Evolutionary conservation across 129 eudicot species (phyloP).

Genomic region (Tanacetum coccineum): DNA sequence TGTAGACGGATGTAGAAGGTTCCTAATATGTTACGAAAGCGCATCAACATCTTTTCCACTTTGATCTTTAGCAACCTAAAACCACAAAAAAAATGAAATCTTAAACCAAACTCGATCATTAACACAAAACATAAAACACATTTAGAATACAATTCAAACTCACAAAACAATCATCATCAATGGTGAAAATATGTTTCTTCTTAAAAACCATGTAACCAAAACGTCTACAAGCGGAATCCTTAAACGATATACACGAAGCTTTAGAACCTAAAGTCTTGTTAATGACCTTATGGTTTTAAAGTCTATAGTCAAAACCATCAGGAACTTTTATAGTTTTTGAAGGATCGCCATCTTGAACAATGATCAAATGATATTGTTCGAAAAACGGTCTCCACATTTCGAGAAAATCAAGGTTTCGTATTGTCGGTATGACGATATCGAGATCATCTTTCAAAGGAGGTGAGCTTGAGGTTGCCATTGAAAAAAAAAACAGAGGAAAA

Average conservation of each 20-base stretch:
- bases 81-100: background rate
- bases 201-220: slow-evolving; percentile 58
- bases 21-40: slow-evolving; percentile 75
- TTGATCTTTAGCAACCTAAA: slow-evolving; percentile 82
- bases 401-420: too few species aligned
- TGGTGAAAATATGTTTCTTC: slow-evolving; percentile 85
- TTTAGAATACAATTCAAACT: slow-evolving; percentile 18
- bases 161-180: slow-evolving; percentile 87
- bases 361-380: too few species aligned
- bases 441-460: slow-evolving; percentile 75
- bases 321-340: too few species aligned
- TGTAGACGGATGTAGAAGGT: slow-evolving; percentile 73
- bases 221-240: slow-evolving; percentile 36
- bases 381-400: too few species aligned
- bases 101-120: slow-evolving; percentile 15
- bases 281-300: slow-evolving; percentile 72
- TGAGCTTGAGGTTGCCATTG: slow-evolving; percentile 32
- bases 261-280: slow-evolving; percentile 47
- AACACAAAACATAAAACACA: slow-evolving; percentile 14
- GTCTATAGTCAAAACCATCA: slow-evolving; percentile 66
- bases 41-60: slow-evolving; percentile 72
- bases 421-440: too few species aligned
- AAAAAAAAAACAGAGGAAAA: slow-evolving; percentile 18
- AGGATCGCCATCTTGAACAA: too few species aligned
- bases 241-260: slow-evolving; percentile 38